Conservation (phyloP, 176 grass and related monocot species). For the Tillandsia fasciculata region DNA sequence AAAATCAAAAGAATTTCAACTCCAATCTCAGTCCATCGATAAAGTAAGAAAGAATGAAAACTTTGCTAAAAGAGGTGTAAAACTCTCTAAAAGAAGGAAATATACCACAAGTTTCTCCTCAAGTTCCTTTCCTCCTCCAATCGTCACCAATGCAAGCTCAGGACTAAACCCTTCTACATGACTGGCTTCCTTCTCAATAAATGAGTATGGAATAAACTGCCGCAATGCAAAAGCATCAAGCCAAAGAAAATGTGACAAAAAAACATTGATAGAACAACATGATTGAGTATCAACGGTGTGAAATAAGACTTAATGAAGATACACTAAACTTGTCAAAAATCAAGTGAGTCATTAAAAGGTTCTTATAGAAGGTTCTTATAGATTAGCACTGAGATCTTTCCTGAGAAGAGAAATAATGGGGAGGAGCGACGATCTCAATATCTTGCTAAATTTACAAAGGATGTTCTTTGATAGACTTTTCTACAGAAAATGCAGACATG, state of each 20-base stretch:
- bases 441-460: too few relatives aligned
- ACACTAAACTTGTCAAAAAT: background rate
- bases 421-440: too few relatives aligned
- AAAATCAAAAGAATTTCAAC: constrained; percentile 36
- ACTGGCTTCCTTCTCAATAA: constrained; percentile 98
- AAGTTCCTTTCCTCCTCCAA: constrained; percentile 95
- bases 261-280: background rate
- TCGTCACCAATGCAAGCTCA: constrained; percentile 85
- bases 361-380: too few relatives aligned
- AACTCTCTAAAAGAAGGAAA: constrained; percentile 15
- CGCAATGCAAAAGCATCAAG: constrained; percentile 19
- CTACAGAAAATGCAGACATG: too few relatives aligned
- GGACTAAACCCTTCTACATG: constrained; percentile 98
- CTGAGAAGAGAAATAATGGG: too few relatives aligned
- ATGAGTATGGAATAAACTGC: constrained; percentile 98
- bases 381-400: too few relatives aligned
- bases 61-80: background rate
- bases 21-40: constrained; percentile 21
- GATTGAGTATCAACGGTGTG: background rate
- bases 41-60: constrained; percentile 3
- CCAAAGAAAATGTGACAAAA: constrained; percentile 15
- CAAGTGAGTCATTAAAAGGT: too few relatives aligned
- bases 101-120: constrained; percentile 94
- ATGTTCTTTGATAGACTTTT: too few relatives aligned
- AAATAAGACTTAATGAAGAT: background rate